Evolutionary conservation across 352 stramenopile species (phyloP).

Genomic region (Vaucheria bursata): DNA sequence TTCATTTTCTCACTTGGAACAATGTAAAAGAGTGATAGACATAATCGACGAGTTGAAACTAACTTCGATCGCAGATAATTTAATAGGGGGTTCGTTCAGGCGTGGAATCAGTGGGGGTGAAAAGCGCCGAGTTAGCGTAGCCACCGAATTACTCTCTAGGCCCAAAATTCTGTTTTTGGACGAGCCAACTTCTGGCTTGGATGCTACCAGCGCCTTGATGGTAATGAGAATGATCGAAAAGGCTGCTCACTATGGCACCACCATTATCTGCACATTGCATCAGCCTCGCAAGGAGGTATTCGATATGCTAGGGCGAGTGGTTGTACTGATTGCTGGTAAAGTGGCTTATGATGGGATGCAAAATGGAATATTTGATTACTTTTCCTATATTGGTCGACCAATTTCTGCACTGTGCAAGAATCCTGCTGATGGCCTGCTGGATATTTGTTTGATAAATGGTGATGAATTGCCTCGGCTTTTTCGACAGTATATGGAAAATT

Average conservation of each 20-base stretch:
- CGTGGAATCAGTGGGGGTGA: slow-evolving; percentile 26
- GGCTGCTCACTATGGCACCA: background rate
- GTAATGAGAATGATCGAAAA: background rate
- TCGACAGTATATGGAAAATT: background rate
- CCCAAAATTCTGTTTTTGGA: slow-evolving; percentile 35
- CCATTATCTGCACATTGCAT: slow-evolving; percentile 16
- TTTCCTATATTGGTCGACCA: slow-evolving; percentile 21
- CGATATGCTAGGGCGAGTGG: background rate
- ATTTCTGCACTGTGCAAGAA: slow-evolving; percentile 11
- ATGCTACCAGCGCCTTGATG: slow-evolving; percentile 1
- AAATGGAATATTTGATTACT: slow-evolving; percentile 7
- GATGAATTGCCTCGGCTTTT: background rate
- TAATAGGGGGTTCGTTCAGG: slow-evolving; percentile 18
- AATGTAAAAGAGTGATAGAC: slow-evolving; percentile 37
- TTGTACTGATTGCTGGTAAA: background rate
- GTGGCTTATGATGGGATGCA: slow-evolving; percentile 31
- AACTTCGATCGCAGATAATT: slow-evolving; percentile 47
- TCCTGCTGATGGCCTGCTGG: slow-evolving; percentile 29
- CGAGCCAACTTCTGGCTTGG: slow-evolving; percentile 33
- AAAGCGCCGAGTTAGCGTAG: slow-evolving; percentile 22
- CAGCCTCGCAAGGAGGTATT: slow-evolving; percentile 17
- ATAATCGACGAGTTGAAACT: slow-evolving; percentile 52
- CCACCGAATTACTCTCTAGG: slow-evolving; percentile 14
- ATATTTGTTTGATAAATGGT: slow-evolving; percentile 8
- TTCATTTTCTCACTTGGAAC: too few relatives aligned